Percentiles rank a stretch among this genome's conserved stretches.
phyloP scores from a whole-genome alignment of 1,139 yeast species.

The Lodderomyces elongisporus region DNA sequence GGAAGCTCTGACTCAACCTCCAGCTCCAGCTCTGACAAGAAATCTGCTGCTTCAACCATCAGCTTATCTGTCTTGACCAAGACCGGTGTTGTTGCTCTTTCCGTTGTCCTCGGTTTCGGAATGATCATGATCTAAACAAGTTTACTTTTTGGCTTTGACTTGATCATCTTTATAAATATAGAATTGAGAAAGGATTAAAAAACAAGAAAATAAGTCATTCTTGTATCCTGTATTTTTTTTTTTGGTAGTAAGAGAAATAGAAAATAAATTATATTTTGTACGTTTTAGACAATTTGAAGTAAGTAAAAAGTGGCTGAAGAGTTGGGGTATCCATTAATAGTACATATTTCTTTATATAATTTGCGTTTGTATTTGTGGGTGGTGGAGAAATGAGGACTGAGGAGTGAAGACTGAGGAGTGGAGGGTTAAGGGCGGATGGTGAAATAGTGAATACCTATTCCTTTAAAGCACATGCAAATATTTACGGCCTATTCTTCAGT shows the following conservation, averaged over 20 bases:
- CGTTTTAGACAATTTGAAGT: too few relatives aligned
- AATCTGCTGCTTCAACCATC: slow-evolving; percentile 14
- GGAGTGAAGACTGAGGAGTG: too few relatives aligned
- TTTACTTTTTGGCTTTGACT: too few relatives aligned
- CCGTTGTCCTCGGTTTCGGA: slow-evolving; percentile 19
- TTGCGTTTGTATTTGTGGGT: too few relatives aligned
- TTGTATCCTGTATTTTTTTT: neutral
- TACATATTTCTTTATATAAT: too few relatives aligned
- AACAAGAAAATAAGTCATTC: neutral
- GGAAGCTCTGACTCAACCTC: slow-evolving; percentile 12
- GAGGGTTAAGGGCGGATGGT: neutral
- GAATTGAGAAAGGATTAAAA: neutral
- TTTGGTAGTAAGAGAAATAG: neutral
- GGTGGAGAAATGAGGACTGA: neutral
- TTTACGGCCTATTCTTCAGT: slow-evolving; percentile 21
- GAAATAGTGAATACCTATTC: neutral
- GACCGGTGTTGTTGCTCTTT: slow-evolving; percentile 19
- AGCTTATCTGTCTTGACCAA: slow-evolving; percentile 9
- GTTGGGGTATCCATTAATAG: too few relatives aligned
- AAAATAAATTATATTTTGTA: neutral
- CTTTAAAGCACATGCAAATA: neutral
- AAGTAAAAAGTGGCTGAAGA: too few relatives aligned
- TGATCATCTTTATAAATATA: slow-evolving; percentile 1
- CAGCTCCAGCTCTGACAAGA: slow-evolving; percentile 8
- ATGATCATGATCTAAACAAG: slow-evolving; percentile 17